Evolutionary conservation across 2,329 filamentous ascomycete species (phyloP).

Genomic region (Lasiodiplodia citricola): DNA sequence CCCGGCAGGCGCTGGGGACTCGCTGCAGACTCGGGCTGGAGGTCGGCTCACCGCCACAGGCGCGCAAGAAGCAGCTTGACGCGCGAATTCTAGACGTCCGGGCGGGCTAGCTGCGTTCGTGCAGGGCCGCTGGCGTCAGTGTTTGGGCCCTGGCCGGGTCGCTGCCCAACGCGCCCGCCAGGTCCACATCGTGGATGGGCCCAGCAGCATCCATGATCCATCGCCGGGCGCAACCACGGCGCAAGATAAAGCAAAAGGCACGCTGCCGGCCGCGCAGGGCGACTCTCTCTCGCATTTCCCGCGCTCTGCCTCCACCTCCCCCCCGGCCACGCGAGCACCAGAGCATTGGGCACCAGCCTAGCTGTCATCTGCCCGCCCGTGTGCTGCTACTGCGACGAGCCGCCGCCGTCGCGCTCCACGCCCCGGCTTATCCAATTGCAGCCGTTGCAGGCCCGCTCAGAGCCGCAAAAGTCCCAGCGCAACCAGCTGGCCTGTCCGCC

Average conservation of each 20-base stretch:
- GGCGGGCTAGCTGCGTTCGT: conserved; percentile 20
- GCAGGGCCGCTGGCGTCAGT: conserved; percentile 23
- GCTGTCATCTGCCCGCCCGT: conserved; percentile 17
- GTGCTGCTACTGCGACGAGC: conserved; percentile 20
- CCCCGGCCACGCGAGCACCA: background rate
- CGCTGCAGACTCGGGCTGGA: background rate
- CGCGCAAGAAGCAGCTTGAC: conserved; percentile 3
- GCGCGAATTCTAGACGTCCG: conserved; percentile 20
- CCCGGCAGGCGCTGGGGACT: background rate
- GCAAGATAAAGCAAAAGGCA: conserved; percentile 25
- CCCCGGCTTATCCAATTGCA: conserved; percentile 19
- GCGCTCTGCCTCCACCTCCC: background rate
- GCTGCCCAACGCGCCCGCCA: conserved; percentile 24
- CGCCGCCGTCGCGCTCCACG: conserved; percentile 14
- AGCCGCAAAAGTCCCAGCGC: conserved; percentile 22
- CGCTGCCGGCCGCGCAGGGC: conserved; percentile 11
- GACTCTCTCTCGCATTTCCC: conserved; percentile 4
- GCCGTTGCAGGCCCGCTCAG: conserved; percentile 22
- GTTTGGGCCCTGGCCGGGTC: conserved; percentile 21
- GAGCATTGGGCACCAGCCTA: conserved; percentile 20
- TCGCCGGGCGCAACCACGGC: background rate
- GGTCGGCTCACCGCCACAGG: conserved; percentile 21
- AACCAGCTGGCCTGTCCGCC: conserved; percentile 19
- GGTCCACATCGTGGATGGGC: conserved; percentile 22
- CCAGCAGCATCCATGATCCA: conserved; percentile 24